Evolutionary conservation across 2,329 filamentous ascomycete species (phyloP), one percentile per base, ranked within the genome.

Genomic region (Clonostachys chloroleuca): DNA sequence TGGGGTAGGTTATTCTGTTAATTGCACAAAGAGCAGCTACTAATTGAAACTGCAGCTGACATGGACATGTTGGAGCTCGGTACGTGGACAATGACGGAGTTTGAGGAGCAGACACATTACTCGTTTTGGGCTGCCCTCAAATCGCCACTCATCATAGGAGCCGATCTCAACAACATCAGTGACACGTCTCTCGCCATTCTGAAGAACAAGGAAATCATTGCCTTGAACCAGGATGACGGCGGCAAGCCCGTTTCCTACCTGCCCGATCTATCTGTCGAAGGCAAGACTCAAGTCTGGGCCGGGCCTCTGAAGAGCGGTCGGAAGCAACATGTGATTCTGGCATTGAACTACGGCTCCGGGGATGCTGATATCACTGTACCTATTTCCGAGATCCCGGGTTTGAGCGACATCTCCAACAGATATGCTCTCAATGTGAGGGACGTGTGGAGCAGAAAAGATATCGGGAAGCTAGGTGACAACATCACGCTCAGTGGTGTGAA

Each of bases 61-160:
- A 68, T 72, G 62, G 68, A 73, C 44, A 70, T 72, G 67, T 54
- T 72, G 13, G 66, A 69, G 47, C 56, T 73, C 17, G 68, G 69
- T 3, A 63, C 62, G 12, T 58, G 61, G n/a, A 59, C 55, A 8
- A 65, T 70, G 62, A 56, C 58, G 48, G 51, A 62, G 41, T 51
- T 66, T 24, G 62, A 73, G 54, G 65, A 72, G 54, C 62, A 65
- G 45, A 67, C 68, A 18, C 71, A 74, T 51, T 71, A 73, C 43
- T 59, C 69, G 18, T 67, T 73, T 54, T 74, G 69, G 69, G 66
- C 70, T 1, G 68, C 70, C 43, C 63, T 72, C 42, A 73, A 73
- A 52, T 70, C 67, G 1, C 69, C 70, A 12, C 57, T 74, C 5
- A 67, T 73, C 33, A 67, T 73, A 43, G 66, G 69, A 7, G 64